Evolutionary conservation across 495 filamentous ascomycete species (phyloP), one percentile per base, ranked within the genome.

Genomic region (Hypoxylon intermedium): DNA sequence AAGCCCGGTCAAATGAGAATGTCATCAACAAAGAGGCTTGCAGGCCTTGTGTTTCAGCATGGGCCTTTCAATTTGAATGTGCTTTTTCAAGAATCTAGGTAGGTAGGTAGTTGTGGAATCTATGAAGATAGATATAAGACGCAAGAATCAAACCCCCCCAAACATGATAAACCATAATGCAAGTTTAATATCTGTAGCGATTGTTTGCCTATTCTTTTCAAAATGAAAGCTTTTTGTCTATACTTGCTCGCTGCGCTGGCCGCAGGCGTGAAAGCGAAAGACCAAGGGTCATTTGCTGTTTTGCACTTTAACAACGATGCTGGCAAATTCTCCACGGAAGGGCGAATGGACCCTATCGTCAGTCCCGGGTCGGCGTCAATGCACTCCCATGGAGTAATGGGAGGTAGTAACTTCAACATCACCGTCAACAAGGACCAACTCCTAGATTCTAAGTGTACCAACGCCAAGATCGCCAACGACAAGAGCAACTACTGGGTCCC

Each of bases 401-500:
- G 88, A n/a, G 87, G 85, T 51, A 89, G 82, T 73, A 86, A 81
- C 44, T 91, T 92, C 67, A 75, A 79, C 53, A 76, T 87, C 65
- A 79, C 73, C 36, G 85, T 86, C 74, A 78, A 77, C 24, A 88
- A 83, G 49, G 72, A 81, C 38, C 65, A 76, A 19, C 79, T 88
- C 5, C 77, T 79, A 31, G 53, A 74, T 47, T 86, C 89, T 0
- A 74, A 71, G 2, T 93, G 90, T 73, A 86, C 84, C 53, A 85
- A 85, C 6, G 86, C 87, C 52, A 75, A 75, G 9, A 77, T 87
- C 51, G 82, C 77, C 50, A 76, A 79, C 49, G 90, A 93, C 70
- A 75, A 85, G 57, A 88, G 83, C 61, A 86, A 85, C 69, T 92
- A 93, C 75, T 92, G 90, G 90, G 82, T 85, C 33, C 87, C 90